Evolutionary conservation across 1,139 yeast species (phyloP), one percentile per base, ranked within the genome.

Genomic region (Debaryomycetaceae sp.): DNA sequence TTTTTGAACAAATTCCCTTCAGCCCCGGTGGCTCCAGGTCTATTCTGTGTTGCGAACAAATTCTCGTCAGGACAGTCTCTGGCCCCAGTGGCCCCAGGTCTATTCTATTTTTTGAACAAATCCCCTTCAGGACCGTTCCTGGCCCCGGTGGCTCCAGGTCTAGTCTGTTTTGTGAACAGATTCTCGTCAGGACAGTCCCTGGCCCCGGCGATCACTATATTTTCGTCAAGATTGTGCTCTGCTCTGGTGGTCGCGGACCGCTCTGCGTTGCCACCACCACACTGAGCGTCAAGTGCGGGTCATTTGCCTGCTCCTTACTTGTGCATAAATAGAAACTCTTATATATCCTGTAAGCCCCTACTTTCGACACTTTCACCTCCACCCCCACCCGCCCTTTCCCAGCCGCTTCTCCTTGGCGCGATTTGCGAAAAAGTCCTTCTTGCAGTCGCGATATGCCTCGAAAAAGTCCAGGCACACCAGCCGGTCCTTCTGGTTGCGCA

Each of bases 361-460:
- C 20, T 10, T 18, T 18, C 20, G 10, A 18, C n/a, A n/a, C n/a
- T n/a, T n/a, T 18, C 20, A 18, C 10, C 8, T 18, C 20, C 52
- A 49, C 4, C 68, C 69, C 71, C 71, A 64, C 6, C 71, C 71
- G 22, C 60, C 58, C 37, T 49, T 54, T 0, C 72, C 70, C 26
- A 55, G 53, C 16, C 41, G 39, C 35, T 49, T 53, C 36, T 64
- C 70, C 31, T 51, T 44, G 35, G 47, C 58, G 40, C 49, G 58
- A 40, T 62, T 61, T 15, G 51, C 52, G 40, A 62, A 64, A 77
- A 95, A 87, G 44, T 80, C 94, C 47, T 76, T 76, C 45, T 80
- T 77, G 54, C 98, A 90, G 47, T 90, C 97, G 37, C 86, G 67
- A 48, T 87, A 90, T 0, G 96, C 95, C 42, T 79, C 86, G 49